These are phyloP conservation scores for Fraxinus albicans DNA, from an alignment of 305 asterid species.

Conservation along the genomic window DNA sequence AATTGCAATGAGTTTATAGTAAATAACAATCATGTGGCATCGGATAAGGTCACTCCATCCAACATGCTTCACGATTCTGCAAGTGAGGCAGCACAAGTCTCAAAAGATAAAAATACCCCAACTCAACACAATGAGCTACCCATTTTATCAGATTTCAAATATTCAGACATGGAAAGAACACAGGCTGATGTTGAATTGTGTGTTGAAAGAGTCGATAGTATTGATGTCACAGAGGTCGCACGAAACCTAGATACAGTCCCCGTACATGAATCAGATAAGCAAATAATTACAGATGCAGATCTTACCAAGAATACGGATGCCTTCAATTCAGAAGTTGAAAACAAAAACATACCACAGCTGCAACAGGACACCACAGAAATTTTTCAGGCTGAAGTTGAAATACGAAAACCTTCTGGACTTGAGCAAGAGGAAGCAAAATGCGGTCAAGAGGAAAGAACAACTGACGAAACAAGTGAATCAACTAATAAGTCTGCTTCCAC, in stretches of 20 bases:
- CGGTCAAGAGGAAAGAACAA: constrained; percentile 27
- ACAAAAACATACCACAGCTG: constrained; percentile 20
- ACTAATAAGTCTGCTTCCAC: constrained; percentile 26
- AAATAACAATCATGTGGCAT: constrained; percentile 3
- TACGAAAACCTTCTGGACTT: constrained; percentile 16
- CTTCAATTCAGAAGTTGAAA: constrained; percentile 24
- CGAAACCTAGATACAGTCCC: constrained; percentile 15
- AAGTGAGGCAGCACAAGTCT: constrained; percentile 24
- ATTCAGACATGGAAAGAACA: constrained; percentile 23
- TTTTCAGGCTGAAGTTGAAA: constrained; percentile 27
- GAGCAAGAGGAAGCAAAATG: constrained; percentile 26
- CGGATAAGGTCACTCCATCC: constrained; percentile 20
- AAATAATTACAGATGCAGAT: constrained; percentile 30
- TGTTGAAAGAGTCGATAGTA: constrained; percentile 5
- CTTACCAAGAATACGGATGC: constrained; percentile 5
- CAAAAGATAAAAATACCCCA: constrained; percentile 20
- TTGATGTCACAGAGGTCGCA: constrained; percentile 3
- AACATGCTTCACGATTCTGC: constrained; percentile 20
- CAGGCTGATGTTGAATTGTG: constrained; percentile 23
- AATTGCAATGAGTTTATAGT: constrained; percentile 17
- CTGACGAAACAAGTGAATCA: constrained; percentile 19
- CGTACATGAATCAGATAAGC: constrained; percentile 27
- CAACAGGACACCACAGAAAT: constrained; percentile 21
- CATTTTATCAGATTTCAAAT: constrained; percentile 13
- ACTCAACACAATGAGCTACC: constrained; percentile 23